Conservation (phyloP, 2,329 filamentous ascomycete species). For the Xylariomycetidae sp. region DNA sequence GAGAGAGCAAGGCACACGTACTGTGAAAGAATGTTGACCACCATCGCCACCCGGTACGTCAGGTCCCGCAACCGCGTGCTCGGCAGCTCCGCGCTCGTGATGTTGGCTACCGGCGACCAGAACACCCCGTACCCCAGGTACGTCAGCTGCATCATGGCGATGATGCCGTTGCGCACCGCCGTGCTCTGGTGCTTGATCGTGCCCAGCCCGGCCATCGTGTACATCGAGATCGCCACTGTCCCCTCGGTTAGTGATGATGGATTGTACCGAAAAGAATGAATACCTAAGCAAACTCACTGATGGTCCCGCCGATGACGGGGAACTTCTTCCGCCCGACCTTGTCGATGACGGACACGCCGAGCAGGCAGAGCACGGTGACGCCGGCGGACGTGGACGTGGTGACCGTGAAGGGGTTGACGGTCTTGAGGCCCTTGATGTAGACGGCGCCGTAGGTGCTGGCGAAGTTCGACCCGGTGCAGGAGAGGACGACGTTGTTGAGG, state of each 20-base stretch:
- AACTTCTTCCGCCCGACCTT: constrained; percentile 1
- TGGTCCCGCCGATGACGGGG: constrained; percentile 19
- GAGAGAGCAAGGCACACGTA: too few relatives aligned
- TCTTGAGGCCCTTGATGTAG: constrained; percentile 22
- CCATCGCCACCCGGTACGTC: constrained; percentile 22
- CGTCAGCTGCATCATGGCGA: constrained; percentile 28
- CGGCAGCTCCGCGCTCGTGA: constrained; percentile 29
- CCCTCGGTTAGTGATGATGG: too few relatives aligned
- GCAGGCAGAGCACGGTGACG: background rate
- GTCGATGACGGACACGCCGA: background rate
- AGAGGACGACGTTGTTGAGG: constrained; percentile 25
- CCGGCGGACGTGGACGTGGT: background rate
- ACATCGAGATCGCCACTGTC: too few relatives aligned
- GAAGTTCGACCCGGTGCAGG: constrained; percentile 25
- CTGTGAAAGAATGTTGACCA: constrained; percentile 26
- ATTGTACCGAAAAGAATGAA: too few relatives aligned
- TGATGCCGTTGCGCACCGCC: constrained; percentile 23
- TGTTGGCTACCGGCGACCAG: constrained; percentile 30
- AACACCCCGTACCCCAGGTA: constrained; percentile 24
- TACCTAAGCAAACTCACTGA: too few relatives aligned
- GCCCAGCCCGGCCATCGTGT: too few relatives aligned
- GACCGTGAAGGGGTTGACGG: constrained; percentile 17
- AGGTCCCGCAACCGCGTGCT: constrained; percentile 26
- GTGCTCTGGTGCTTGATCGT: too few relatives aligned
- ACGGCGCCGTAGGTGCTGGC: constrained; percentile 25